phyloP scores from a whole-genome alignment of 1,139 yeast genomes.

The Eremothecium cymbalariae region DNA sequence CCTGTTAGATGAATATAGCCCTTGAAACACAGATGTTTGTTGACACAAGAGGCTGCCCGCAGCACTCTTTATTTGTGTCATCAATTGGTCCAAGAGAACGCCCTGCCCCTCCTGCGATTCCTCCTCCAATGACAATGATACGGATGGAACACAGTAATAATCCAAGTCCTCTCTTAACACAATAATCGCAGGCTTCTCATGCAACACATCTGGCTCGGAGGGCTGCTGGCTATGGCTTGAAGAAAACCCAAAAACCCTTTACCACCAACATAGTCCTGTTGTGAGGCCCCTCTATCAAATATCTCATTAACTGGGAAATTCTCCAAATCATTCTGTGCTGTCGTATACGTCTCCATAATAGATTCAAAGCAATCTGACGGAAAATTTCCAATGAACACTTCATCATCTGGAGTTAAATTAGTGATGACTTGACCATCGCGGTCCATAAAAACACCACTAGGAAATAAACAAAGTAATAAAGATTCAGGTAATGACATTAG shows the following conservation, averaged over 20 bases:
- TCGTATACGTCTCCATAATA: slow-evolving; percentile 50
- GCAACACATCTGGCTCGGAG: slow-evolving; percentile 49
- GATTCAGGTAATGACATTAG: slow-evolving; percentile 88
- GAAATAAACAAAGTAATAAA: slow-evolving; percentile 74
- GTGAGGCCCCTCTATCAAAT: slow-evolving; percentile 18
- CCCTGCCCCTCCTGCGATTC: slow-evolving; percentile 23
- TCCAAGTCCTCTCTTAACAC: slow-evolving; percentile 92
- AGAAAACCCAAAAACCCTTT: slow-evolving; percentile 32
- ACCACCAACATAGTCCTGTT: slow-evolving; percentile 30
- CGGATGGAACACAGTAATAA: slow-evolving; percentile 71
- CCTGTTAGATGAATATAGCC: slow-evolving; percentile 40
- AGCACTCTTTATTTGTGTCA: slow-evolving; percentile 57
- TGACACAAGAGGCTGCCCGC: slow-evolving; percentile 58
- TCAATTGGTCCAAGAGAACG: slow-evolving; percentile 31
- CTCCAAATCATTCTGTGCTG: slow-evolving; percentile 28
- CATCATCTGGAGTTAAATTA: slow-evolving; percentile 66
- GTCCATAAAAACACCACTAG: slow-evolving; percentile 82
- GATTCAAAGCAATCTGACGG: slow-evolving; percentile 82
- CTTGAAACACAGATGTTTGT: slow-evolving; percentile 63
- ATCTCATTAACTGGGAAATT: slow-evolving; percentile 28
- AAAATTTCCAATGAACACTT: slow-evolving; percentile 66
- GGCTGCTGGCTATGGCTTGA: slow-evolving; percentile 22
- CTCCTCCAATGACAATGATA: slow-evolving; percentile 36
- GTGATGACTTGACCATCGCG: slow-evolving; percentile 66
- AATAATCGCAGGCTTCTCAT: slow-evolving; percentile 81